phyloP scores from a whole-genome alignment of 2,329 filamentous ascomycete genomes.

The Scolecobasidium constrictum region DNA sequence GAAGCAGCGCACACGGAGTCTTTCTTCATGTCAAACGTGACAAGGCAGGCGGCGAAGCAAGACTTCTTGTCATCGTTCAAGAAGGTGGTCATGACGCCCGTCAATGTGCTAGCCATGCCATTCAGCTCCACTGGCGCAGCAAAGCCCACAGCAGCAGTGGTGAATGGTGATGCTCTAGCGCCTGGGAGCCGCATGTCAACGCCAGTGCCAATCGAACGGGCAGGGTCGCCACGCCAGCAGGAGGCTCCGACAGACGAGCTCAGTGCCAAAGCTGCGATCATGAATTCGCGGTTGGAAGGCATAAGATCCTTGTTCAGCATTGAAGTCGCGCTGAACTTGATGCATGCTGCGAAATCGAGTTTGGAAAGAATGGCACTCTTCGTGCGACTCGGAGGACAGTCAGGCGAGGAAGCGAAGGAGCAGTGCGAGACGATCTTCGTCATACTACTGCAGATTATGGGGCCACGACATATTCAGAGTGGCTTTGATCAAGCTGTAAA shows the following conservation, averaged over 20 bases:
- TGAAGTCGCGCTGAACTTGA: conserved; percentile 81
- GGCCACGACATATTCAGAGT: conserved; percentile 76
- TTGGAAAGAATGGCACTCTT: conserved; percentile 79
- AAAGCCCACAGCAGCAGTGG: conserved; percentile 21
- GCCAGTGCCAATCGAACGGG: conserved; percentile 9
- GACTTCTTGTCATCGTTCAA: conserved; percentile 96
- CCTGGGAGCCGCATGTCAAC: conserved; percentile 11
- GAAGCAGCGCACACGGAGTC: conserved; percentile 86
- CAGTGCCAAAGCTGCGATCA: conserved; percentile 92
- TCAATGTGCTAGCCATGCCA: conserved; percentile 65
- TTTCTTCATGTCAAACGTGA: conserved; percentile 92
- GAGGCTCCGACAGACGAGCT: conserved; percentile 74
- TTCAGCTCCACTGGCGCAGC: conserved; percentile 34
- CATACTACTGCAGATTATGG: conserved; percentile 69
- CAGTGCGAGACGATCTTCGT: conserved; percentile 90
- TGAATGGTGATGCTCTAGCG: conserved; percentile 18
- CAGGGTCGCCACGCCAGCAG: conserved; percentile 15
- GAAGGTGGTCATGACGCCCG: conserved; percentile 98
- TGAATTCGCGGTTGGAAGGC: conserved; percentile 87
- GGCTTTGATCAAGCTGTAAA: conserved; percentile 89
- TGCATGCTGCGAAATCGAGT: conserved; percentile 78
- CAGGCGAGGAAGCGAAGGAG: conserved; percentile 71
- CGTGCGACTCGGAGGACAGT: conserved; percentile 66
- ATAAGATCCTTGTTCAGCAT: conserved; percentile 95
- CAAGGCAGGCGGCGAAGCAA: conserved; percentile 87